Evolutionary conservation across 2,329 filamentous ascomycete genomes (phyloP), one percentile per base, ranked within the genome.

Genomic region (Phyllosticta capitalensis): DNA sequence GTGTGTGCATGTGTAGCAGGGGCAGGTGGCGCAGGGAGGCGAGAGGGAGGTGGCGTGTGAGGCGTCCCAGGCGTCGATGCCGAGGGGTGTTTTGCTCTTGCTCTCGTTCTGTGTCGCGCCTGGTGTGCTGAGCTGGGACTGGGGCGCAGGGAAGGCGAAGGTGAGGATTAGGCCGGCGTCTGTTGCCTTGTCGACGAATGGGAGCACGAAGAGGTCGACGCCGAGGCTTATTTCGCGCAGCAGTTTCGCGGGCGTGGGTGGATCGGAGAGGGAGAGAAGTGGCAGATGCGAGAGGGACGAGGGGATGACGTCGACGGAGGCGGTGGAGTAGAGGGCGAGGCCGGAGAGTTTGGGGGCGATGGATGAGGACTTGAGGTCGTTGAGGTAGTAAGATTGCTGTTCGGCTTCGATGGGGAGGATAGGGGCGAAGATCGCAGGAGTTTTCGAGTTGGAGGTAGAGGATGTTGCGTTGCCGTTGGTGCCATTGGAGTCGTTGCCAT

Each of bases 101-200:
- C 6, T 20, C 21, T 17, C 22, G 5, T n/a, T 7, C 61, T 45
- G 10, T 6, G 7, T 4, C 24, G 24, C 7, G 24, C 24, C 7
- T n/a, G n/a, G n/a, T n/a, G n/a, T n/a, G n/a, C n/a, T n/a, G n/a
- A n/a, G n/a, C n/a, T n/a, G n/a, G 24, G 24, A 26, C 7, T 26
- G 24, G 4, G 71, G 68, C 2, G 72, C 67, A 3, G 89, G 86
- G 67, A 97, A 95, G 2, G 75, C 74, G 68, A 97, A 97, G 20
- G 83, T 81, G 20, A 97, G 77, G 0, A 90, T 91, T 28, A 97
- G 86, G 1, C 94, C 94, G 0, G 88, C 84, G 70, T 99, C 92
- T 0, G 92, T 94, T 4, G 84, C 81, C 33, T 77, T 76, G 56
- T 84, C 85, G 57, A 94, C 75, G 68, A 96, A 94, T 0, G 90